Evolutionary conservation across 2,329 filamentous ascomycete species (phyloP).

Genomic region (Cadophora sp.): DNA sequence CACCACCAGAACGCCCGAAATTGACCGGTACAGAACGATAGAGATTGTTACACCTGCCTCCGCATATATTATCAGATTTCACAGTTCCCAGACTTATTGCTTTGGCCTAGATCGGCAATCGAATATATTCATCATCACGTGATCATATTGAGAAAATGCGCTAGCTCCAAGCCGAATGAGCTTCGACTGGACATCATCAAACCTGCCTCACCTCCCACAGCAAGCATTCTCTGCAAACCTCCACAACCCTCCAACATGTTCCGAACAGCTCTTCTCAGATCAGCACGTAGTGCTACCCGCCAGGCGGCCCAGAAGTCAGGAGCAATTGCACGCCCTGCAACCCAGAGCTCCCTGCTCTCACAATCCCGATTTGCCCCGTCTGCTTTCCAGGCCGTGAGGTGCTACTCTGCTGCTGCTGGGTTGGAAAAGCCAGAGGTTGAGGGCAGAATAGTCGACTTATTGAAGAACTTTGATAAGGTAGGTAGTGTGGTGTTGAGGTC

Average conservation of each 20-base stretch:
- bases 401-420: conserved; percentile 84
- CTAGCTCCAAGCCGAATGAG: conserved; percentile 29
- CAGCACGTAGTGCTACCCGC: conserved; percentile 62
- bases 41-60: background rate
- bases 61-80: background rate
- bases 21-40: background rate
- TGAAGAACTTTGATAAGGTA: conserved; percentile 98
- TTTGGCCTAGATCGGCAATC: no score
- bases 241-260: conserved; percentile 71
- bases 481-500: conserved; percentile 39
- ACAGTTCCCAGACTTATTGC: no score
- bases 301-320: conserved; percentile 57
- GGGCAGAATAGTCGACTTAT: conserved; percentile 87
- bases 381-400: conserved; percentile 74
- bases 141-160: conserved; percentile 14
- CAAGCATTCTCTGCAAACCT: conserved; percentile 26
- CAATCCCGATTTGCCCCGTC: conserved; percentile 68
- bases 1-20: conserved; percentile 17
- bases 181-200: conserved; percentile 25
- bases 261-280: conserved; percentile 84
- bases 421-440: conserved; percentile 86
- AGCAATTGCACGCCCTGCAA: conserved; percentile 65
- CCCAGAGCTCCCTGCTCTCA: conserved; percentile 64
- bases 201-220: conserved; percentile 19
- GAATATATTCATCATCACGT: conserved; percentile 25